These are phyloP conservation scores for Arachis monticola DNA, from an alignment of 331 rosid genomes.

Conservation along the genomic window DNA sequence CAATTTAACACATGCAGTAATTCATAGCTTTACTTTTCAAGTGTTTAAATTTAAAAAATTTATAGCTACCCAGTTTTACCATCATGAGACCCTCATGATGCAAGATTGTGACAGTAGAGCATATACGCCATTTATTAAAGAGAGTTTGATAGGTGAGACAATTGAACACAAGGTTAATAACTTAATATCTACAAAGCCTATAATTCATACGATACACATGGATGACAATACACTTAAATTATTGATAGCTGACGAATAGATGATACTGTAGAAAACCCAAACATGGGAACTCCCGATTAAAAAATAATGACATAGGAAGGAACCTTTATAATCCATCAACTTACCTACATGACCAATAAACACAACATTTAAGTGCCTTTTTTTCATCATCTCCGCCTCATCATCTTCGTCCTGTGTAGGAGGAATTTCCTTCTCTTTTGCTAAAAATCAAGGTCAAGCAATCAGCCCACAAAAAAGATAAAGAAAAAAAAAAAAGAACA, in stretches of 20 bases:
- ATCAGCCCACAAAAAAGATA: conserved; percentile 7
- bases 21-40: neutral
- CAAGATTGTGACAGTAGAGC: conserved; percentile 14
- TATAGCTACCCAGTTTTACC: conserved; percentile 7
- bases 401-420: conserved; percentile 46
- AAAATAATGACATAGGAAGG: neutral
- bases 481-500: conserved; percentile 1
- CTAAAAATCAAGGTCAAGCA: conserved; percentile 46
- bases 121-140: neutral
- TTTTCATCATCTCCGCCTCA: conserved; percentile 42
- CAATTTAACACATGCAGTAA: neutral
- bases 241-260: neutral
- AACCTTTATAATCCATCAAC: conserved; percentile 43
- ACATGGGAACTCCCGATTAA: neutral
- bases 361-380: conserved; percentile 90
- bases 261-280: neutral
- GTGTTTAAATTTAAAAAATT: conserved; percentile 3
- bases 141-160: neutral
- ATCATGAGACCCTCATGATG: neutral
- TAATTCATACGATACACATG: conserved; percentile 1
- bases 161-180: neutral
- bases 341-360: conserved; percentile 97
- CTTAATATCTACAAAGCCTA: neutral
- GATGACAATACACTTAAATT: neutral
- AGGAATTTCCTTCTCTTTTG: conserved; percentile 59